Base-by-base conservation (phyloP, 1,284 basidiomycete species). In the Gomphus bonarii region DNA sequence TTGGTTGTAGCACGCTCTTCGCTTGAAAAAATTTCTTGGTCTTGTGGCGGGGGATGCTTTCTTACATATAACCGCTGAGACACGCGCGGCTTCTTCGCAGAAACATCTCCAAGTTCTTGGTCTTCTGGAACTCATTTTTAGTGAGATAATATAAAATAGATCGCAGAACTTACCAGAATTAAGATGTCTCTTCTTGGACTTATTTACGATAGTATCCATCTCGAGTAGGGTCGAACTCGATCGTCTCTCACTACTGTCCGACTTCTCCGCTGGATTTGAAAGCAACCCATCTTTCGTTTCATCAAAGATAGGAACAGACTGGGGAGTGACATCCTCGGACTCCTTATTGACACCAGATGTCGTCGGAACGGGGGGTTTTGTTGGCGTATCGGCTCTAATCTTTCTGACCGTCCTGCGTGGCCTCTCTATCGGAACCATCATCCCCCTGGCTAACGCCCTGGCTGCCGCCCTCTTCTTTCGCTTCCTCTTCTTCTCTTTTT, bases 381-480 rank as follows among this genome's bases (percentile, higher is more conserved):
- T 20, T 11, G 42, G 40, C 14, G 31, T 18, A 16, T 42, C 33
- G 25, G 30, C 53, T 43, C 40, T 11, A 28, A 55, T 44, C 38
- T 50, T 49, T 20, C 25, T 50, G 28, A 57, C 47, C 36, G 31
- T 50, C 28, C 55, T 49, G 36, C 46, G 42, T 12, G 55, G 55
- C 20, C 55, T 50, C 28, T 57, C 55, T 14, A 57, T 51, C 9
- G 48, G 55, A 10, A 43, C 46, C 42, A 48, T 47, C 49, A 50
- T 43, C 9, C 36, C 38, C 48, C 31, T 57, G 33, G 48, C 49
- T 18, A 50, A 51, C 9, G 47, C 38, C 48, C 31, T 57, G 33
- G 48, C 49, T 18, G 38, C 47, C 14, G 25, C 10, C 36, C 43
- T 57, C 48, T 51, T 50, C 49, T 50, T 57, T 20, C 38, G 14